Percentiles rank a stretch among this genome's conserved stretches.
These are phyloP conservation scores for Pseudomicrostroma phylloplanum DNA, from an alignment of 1,284 basidiomycete species.

Conservation along the genomic window DNA sequence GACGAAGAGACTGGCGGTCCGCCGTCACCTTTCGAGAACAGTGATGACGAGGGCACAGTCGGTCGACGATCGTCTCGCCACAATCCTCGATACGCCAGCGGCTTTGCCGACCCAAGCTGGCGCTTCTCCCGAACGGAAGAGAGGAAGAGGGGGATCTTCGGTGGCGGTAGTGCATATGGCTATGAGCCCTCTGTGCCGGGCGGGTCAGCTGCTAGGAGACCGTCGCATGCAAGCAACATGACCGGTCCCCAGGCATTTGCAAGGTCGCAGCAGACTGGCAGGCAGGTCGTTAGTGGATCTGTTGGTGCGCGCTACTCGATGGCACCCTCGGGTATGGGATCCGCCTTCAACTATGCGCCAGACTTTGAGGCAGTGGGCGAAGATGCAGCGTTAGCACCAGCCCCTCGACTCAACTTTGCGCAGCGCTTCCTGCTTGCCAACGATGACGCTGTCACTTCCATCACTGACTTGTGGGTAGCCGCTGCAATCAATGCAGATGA, in stretches of 20 bases:
- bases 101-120: slow-evolving; percentile 16
- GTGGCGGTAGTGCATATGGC: slow-evolving; percentile 36
- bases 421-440: slow-evolving; percentile 65
- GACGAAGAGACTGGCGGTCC: slow-evolving; percentile 44
- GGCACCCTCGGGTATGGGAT: slow-evolving; percentile 2
- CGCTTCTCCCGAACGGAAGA: slow-evolving; percentile 34
- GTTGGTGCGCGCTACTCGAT: not conserved
- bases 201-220: slow-evolving; percentile 30
- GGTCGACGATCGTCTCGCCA: slow-evolving; percentile 19
- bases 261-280: not conserved
- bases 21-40: slow-evolving; percentile 28
- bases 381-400: not conserved
- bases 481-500: slow-evolving; percentile 84
- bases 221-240: not conserved
- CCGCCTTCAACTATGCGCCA: slow-evolving; percentile 29
- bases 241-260: not conserved
- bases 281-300: not conserved
- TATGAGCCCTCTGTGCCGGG: slow-evolving; percentile 19
- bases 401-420: slow-evolving; percentile 58
- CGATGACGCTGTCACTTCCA: slow-evolving; percentile 78
- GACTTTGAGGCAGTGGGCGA: slow-evolving; percentile 40
- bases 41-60: slow-evolving; percentile 30
- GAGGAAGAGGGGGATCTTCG: slow-evolving; percentile 29
- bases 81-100: not conserved
- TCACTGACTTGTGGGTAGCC: slow-evolving; percentile 87